Evolutionary conservation across 805 yeast genomes (phyloP).

Genomic region (Komagataella phaffii): DNA sequence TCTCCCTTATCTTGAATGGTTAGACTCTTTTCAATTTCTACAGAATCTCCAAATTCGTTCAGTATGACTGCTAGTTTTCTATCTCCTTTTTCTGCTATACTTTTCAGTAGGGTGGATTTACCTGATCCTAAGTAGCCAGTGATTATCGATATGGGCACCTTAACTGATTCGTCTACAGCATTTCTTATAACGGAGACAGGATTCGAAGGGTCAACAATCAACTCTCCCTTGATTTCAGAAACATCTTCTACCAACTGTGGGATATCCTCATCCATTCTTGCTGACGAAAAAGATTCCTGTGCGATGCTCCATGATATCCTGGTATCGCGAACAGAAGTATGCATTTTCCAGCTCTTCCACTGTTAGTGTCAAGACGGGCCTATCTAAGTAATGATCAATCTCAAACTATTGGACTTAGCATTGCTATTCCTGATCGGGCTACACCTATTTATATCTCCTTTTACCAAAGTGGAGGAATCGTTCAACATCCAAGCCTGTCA

Average conservation of each 20-base stretch:
- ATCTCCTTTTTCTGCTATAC: constrained; percentile 56
- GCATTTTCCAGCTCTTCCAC: background rate
- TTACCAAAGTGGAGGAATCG: constrained; percentile 88
- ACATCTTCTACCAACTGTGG: constrained; percentile 12
- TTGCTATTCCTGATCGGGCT: constrained; percentile 32
- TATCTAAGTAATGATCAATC: background rate
- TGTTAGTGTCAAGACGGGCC: background rate
- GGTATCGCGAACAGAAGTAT: background rate
- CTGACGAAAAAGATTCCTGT: background rate
- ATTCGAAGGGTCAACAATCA: background rate
- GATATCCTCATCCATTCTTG: constrained; percentile 3
- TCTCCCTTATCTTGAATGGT: constrained; percentile 43
- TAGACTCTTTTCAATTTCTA: constrained; percentile 78
- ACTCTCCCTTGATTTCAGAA: constrained; percentile 4
- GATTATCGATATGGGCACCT: constrained; percentile 83
- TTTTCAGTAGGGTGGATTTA: constrained; percentile 72
- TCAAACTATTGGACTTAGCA: constrained; percentile 8
- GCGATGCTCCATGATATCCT: background rate
- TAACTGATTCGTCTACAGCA: constrained; percentile 8
- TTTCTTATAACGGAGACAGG: background rate
- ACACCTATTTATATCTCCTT: constrained; percentile 54
- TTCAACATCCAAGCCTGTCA: constrained; percentile 84
- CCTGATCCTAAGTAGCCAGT: constrained; percentile 96
- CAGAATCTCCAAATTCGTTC: constrained; percentile 86
- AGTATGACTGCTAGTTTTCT: constrained; percentile 78